Percentiles rank a stretch among this genome's conserved stretches.
Evolutionary conservation across 129 eudicot species (phyloP).

Genomic region (Pseudognaphalium luteoalbum): DNA sequence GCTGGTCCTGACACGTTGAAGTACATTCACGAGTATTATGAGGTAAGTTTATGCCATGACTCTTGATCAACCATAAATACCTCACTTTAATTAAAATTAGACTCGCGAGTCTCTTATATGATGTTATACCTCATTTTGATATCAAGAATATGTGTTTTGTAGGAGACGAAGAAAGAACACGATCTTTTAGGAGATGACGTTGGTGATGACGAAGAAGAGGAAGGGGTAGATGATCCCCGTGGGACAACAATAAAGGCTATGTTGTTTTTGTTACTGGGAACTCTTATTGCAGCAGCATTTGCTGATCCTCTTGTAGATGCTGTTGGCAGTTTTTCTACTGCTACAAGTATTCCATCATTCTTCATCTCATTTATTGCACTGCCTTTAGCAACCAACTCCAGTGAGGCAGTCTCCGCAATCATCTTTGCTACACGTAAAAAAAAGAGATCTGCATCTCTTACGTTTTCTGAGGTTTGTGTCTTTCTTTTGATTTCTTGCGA

Average conservation of each 20-base stretch:
- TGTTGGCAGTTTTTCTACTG: slow-evolving; percentile 74
- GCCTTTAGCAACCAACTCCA: slow-evolving; percentile 90
- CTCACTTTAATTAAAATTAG: background rate
- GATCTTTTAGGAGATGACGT: slow-evolving; percentile 54
- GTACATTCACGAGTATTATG: slow-evolving; percentile 54
- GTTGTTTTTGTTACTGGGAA: slow-evolving; percentile 58
- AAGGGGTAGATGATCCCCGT: slow-evolving; percentile 60
- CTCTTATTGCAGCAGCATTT: slow-evolving; percentile 77
- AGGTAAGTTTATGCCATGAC: slow-evolving; percentile 35
- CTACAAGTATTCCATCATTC: slow-evolving; percentile 87
- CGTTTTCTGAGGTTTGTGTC: slow-evolving; percentile 84
- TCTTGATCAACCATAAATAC: background rate
- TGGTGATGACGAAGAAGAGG: slow-evolving; percentile 73
- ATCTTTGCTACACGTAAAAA: slow-evolving; percentile 80
- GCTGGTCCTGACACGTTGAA: slow-evolving; percentile 57
- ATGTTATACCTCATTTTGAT: background rate
- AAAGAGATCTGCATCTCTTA: slow-evolving; percentile 79
- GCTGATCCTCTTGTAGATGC: slow-evolving; percentile 96
- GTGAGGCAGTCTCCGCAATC: slow-evolving; percentile 94
- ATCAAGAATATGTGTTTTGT: slow-evolving; percentile 14
- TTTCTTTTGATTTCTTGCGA: background rate
- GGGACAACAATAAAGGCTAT: slow-evolving; percentile 63
- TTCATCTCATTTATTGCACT: slow-evolving; percentile 88
- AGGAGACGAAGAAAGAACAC: slow-evolving; percentile 70
- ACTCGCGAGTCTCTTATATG: background rate